Base-by-base conservation (phyloP, 257 asterid species). In the Mitragyna speciosa region DNA sequence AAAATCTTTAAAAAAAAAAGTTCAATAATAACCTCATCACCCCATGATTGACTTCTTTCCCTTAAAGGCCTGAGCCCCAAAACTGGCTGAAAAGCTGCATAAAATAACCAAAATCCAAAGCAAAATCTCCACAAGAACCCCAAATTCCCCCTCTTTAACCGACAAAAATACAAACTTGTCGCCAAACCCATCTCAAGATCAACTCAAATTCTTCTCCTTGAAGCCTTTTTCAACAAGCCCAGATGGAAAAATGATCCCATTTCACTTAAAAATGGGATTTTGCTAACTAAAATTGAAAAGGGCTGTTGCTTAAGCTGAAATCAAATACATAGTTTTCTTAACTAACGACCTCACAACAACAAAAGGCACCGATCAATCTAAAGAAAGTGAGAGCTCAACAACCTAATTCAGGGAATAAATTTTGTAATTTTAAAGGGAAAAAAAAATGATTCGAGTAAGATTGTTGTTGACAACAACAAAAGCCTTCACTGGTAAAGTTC, bases 21-120 rank as follows among this genome's bases (percentile, higher is more conserved):
- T 52, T 63, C 67, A 81, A 65, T 28, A 83, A 93, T 83, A 83
- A 94, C 99, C 97, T 96, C 98, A 81, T 96, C 99, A 51, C 98
- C 94, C 99, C 98, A 96, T 9, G 97, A 87, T 78, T 87, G 90
- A 72, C 87, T 80, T 85, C 90, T 87, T 88, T 96, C 95, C 86
- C 97, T 89, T 59, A 96, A 85, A 76, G 99, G 99, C 78, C 99
- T 92, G 45, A 96, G 84, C 47, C 92, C 90, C 78, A 83, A 79
- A 36, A 87, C 97, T 10, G 96, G 93, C 77, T 76, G 81, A 64
- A 77, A 75, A 82, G 80, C 86, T 67, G 80, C 48, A 17, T 79
- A 82, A 80, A 88, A 31, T 61, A 85, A 82, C 90, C 91, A 92
- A 58, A 87, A 87, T 76, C 92, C 92, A 41, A 87, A 84, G 20